Conservation (phyloP, 83 land plant species). For the Picea abies region DNA sequence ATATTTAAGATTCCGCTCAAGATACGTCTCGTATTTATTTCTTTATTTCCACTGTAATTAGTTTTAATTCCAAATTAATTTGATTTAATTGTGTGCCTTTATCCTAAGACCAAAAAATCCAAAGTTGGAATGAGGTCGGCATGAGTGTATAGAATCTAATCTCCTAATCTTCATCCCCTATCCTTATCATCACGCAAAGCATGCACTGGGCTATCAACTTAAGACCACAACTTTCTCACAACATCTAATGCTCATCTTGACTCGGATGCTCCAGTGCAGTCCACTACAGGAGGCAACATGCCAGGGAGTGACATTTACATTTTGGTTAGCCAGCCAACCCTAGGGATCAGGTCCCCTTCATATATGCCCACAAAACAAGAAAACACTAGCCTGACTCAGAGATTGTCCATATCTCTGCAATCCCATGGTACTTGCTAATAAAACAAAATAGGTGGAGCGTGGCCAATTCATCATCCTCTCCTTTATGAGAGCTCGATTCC, state of each 20-base stretch:
- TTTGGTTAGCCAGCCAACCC: background rate
- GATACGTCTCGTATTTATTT: background rate
- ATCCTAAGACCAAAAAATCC: background rate
- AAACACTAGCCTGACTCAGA: background rate
- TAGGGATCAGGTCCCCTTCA: conserved; percentile 2
- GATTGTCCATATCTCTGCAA: conserved; percentile 11
- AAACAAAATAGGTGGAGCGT: conserved; percentile 16
- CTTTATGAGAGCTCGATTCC: background rate
- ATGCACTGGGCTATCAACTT: background rate
- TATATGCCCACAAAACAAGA: background rate
- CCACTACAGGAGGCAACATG: too few species aligned
- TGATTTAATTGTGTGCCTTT: background rate
- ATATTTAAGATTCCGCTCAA: conserved; percentile 8
- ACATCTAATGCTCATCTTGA: background rate
- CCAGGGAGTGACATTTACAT: background rate
- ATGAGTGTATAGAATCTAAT: background rate
- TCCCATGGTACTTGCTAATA: background rate
- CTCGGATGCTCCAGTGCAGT: conserved; percentile 2
- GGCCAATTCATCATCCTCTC: conserved; percentile 3
- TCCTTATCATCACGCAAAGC: conserved; percentile 7
- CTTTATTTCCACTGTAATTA: background rate
- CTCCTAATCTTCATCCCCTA: background rate
- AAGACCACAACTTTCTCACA: conserved; percentile 8
- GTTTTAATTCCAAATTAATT: background rate
- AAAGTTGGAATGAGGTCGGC: background rate